Evolutionary conservation across 352 stramenopile genomes (phyloP).

Genomic region (Elongisporangium senticosum): DNA sequence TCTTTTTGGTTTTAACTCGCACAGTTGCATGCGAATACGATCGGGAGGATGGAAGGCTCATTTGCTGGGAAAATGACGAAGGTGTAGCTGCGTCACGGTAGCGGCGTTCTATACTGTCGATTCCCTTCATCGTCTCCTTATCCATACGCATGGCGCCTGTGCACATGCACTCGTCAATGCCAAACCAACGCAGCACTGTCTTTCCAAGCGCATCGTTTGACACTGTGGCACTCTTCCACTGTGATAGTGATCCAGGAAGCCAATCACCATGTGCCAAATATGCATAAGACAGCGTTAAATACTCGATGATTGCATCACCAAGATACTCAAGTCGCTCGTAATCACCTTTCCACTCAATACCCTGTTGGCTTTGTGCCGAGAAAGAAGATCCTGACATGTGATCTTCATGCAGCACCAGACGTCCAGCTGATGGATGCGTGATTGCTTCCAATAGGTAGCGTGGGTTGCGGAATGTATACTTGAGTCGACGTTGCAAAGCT

Average conservation of each 20-base stretch:
- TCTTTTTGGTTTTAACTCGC: constrained; percentile 2
- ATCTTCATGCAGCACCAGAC: constrained; percentile 44
- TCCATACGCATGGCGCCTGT: constrained; percentile 63
- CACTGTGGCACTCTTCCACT: constrained; percentile 84
- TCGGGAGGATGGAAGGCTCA: no score
- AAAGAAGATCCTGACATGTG: constrained; percentile 10
- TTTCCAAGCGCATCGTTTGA: constrained; percentile 84
- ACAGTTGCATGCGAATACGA: no score
- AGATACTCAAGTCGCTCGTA: constrained; percentile 89
- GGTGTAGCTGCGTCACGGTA: constrained; percentile 12
- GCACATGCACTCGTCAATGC: constrained; percentile 76
- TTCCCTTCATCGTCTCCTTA: constrained; percentile 45
- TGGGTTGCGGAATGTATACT: constrained; percentile 82
- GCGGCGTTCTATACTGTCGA: constrained; percentile 42
- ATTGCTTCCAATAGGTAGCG: constrained; percentile 69
- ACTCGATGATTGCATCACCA: constrained; percentile 87
- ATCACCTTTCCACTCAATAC: constrained; percentile 60
- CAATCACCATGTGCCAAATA: constrained; percentile 65
- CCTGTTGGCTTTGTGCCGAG: no score
- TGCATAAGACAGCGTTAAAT: constrained; percentile 81
- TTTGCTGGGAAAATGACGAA: no score
- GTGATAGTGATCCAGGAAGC: constrained; percentile 69
- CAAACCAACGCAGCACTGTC: constrained; percentile 73
- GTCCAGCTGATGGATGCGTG: constrained; percentile 67
- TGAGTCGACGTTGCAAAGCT: constrained; percentile 65